Evolutionary conservation across 2,329 filamentous ascomycete species (phyloP), one percentile per base, ranked within the genome.

Genomic region (Lachnellula arida): DNA sequence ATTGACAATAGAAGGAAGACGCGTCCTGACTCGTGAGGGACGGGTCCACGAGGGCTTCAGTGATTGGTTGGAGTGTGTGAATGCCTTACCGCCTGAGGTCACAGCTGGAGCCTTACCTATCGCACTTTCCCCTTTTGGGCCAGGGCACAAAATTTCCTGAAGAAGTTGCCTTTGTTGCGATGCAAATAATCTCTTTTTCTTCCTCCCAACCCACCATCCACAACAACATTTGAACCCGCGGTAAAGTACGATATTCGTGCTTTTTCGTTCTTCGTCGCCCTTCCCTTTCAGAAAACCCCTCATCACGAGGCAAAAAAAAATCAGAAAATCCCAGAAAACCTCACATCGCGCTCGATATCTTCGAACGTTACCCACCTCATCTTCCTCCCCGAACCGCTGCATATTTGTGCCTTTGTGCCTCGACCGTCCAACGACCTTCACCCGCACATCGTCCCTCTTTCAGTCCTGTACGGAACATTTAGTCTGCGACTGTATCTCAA

Each of bases 201-300:
- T 35, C 32, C 32, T 32, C 43, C 35, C 42, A 55, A 53, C 53
- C 48, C 53, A 57, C 59, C 53, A 58, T 56, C 54, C 52, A 52
- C 54, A 56, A 58, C 39, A 51, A 49, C 62, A 48, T 57, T 58
- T 60, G 54, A 28, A 62, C 67, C 59, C 61, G 62, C 67, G 65
- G 63, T 55, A 53, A 65, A 70, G 67, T 65, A 67, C 67, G 67
- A 67, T 56, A 32, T 58, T 66, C 64, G 66, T 69, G 55, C 65
- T 67, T 67, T 71, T 68, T 68, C 67, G 67, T 70, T 70, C 63
- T 67, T 68, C 65, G 61, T 67, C 65, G 57, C 68, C 65, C 60
- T 28, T 63, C 62, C 65, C 59, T 65, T 63, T 59, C 61, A 67
- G 54, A 70, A 71, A 70, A 67, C 53, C 60, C 64, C 67, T 63